A percentile compares a stretch with the other conserved stretches of the same genome.
phyloP scores from a whole-genome alignment of 306 rosid species.

The Prunus mume region DNA sequence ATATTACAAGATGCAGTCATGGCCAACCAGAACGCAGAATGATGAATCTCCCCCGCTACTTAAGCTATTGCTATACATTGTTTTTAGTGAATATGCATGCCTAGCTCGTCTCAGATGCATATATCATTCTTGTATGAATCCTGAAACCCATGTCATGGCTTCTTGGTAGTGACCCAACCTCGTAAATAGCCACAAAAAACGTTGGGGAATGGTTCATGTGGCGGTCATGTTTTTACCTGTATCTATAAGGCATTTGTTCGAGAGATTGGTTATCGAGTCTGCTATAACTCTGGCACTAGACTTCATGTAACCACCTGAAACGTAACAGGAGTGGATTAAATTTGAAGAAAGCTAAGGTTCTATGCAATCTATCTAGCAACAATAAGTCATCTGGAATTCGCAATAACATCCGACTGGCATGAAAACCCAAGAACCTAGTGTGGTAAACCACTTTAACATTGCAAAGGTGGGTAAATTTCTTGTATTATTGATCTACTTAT shows the following conservation, averaged over 20 bases:
- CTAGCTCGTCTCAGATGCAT: neutral
- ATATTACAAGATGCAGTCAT: neutral
- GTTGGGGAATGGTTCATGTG: neutral
- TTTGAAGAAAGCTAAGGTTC: neutral
- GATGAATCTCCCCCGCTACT: neutral
- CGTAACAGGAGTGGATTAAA: neutral
- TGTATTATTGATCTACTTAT: neutral
- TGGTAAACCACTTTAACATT: neutral
- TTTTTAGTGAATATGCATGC: neutral
- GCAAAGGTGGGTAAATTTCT: neutral
- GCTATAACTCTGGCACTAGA: constrained; percentile 88
- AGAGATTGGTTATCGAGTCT: constrained; percentile 76
- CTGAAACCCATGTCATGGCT: neutral
- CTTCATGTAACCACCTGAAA: constrained; percentile 96
- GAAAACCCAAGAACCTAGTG: neutral
- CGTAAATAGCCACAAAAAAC: too few species aligned
- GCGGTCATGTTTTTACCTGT: constrained; percentile 13
- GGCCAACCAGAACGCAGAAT: neutral
- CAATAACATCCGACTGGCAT: neutral
- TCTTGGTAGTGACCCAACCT: neutral
- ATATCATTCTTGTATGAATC: neutral
- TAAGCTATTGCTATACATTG: neutral
- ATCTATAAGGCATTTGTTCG: constrained; percentile 63
- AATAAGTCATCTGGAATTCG: too few species aligned
- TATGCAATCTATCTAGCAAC: neutral